These are phyloP conservation scores for Pseudohyphozyma bogoriensis DNA, from an alignment of 768 basidiomycete species.

Conservation along the genomic window DNA sequence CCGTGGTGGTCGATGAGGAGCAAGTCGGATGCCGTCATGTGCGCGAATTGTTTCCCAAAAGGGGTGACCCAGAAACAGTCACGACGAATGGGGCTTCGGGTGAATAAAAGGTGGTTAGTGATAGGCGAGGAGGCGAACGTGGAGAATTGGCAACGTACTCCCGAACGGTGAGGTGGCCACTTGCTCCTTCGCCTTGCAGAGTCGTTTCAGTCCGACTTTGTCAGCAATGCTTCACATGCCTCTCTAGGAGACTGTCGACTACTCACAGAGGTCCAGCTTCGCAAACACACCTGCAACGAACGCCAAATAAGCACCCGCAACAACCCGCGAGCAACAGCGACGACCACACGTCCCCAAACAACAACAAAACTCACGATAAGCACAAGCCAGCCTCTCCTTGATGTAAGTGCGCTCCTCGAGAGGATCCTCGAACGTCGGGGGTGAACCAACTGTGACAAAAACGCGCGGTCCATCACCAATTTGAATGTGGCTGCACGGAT, in stretches of 20 bases:
- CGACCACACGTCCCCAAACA: too few species aligned
- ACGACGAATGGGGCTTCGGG: not conserved
- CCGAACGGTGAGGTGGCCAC: slow-evolving; percentile 2
- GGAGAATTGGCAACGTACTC: too few species aligned
- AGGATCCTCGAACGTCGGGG: not conserved
- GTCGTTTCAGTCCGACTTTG: too few species aligned
- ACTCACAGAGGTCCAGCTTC: not conserved
- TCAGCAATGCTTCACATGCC: too few species aligned
- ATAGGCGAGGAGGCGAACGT: too few species aligned
- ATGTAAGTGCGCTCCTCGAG: not conserved
- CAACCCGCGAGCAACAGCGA: too few species aligned
- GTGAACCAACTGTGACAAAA: too few species aligned
- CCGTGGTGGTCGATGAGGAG: slow-evolving; percentile 30
- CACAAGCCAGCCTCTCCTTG: slow-evolving; percentile 2
- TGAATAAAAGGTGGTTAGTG: too few species aligned
- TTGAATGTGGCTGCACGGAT: too few species aligned
- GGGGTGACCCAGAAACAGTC: slow-evolving; percentile 28
- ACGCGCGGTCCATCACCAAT: too few species aligned
- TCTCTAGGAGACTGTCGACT: too few species aligned
- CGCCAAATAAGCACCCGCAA: too few species aligned
- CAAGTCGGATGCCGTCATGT: slow-evolving; percentile 31
- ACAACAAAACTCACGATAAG: not conserved
- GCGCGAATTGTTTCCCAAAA: slow-evolving; percentile 31
- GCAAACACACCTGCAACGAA: slow-evolving; percentile 2
- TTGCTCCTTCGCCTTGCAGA: not conserved